A percentile compares a stretch with the other conserved stretches of the same genome.
These are phyloP conservation scores for Podospora comata DNA, from an alignment of 495 filamentous ascomycete genomes.

Conservation along the genomic window DNA sequence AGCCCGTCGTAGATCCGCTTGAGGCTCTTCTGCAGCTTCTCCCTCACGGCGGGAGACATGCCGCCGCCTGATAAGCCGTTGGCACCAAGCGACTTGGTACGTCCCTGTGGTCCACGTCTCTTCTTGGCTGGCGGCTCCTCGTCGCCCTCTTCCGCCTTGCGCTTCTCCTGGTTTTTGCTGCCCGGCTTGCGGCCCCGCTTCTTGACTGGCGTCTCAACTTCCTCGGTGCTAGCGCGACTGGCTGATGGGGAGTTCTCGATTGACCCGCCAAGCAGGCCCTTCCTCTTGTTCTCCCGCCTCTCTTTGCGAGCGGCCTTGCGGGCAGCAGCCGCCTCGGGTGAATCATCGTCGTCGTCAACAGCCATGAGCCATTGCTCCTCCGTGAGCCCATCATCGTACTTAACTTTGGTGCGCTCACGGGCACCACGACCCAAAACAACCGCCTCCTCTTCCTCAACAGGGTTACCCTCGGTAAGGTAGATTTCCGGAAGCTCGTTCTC, in stretches of 20 bases:
- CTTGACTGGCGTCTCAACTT: constrained; percentile 56
- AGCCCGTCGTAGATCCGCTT: constrained; percentile 71
- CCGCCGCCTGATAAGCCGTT: constrained; percentile 31
- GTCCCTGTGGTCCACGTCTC: constrained; percentile 60
- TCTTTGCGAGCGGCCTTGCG: constrained; percentile 83
- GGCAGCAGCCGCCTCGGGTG: constrained; percentile 86
- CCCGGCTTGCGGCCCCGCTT: constrained; percentile 78
- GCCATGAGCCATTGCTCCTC: constrained; percentile 96
- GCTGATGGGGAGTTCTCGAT: constrained; percentile 71
- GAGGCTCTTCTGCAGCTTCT: constrained; percentile 69
- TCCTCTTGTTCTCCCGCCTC: constrained; percentile 64
- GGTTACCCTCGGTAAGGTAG: constrained; percentile 82
- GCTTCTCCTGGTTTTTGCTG: constrained; percentile 64
- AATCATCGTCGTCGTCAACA: constrained; percentile 93
- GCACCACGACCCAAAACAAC: constrained; percentile 82
- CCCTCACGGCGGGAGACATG: constrained; percentile 49
- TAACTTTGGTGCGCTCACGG: constrained; percentile 86
- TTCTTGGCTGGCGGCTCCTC: constrained; percentile 79
- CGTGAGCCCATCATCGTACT: constrained; percentile 95
- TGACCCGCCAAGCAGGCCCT: constrained; percentile 43
- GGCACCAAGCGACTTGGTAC: constrained; percentile 52
- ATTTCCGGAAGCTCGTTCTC: constrained; percentile 91
- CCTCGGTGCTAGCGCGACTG: constrained; percentile 76
- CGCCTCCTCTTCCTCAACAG: constrained; percentile 73
- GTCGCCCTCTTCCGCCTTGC: constrained; percentile 81